phyloP scores from a whole-genome alignment of 176 grass and related monocot species.

The Puya raimondii region DNA sequence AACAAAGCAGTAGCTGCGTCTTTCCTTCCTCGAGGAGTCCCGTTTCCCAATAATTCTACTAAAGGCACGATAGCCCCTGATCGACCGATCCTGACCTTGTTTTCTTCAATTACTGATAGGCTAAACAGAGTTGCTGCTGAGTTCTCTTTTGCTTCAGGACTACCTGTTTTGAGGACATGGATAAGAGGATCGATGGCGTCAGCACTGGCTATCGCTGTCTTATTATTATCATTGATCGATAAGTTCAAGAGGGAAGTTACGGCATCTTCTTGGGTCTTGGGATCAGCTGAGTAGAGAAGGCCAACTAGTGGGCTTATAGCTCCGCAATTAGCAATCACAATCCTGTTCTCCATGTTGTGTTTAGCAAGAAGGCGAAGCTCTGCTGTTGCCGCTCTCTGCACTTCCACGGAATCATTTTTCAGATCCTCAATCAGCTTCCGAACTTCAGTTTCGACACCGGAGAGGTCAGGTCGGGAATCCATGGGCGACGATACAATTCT shows the following conservation, averaged over 20 bases:
- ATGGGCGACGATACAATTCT: constrained; percentile 53
- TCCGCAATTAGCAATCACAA: constrained; percentile 44
- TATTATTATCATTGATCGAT: constrained; percentile 80
- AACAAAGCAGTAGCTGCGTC: constrained; percentile 79
- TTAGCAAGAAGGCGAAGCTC: constrained; percentile 59
- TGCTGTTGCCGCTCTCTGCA: constrained; percentile 35
- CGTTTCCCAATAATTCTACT: constrained; percentile 55
- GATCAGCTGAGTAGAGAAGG: constrained; percentile 61
- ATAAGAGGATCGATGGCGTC: constrained; percentile 64
- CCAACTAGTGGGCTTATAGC: constrained; percentile 53
- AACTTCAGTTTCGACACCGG: constrained; percentile 41
- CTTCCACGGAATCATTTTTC: constrained; percentile 43
- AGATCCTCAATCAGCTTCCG: constrained; percentile 44
- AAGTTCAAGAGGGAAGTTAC: constrained; percentile 73
- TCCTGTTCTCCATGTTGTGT: constrained; percentile 63
- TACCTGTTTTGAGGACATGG: constrained; percentile 57
- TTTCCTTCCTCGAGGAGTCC: constrained; percentile 69
- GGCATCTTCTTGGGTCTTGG: constrained; percentile 54
- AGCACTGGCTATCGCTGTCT: constrained; percentile 51
- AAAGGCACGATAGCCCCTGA: constrained; percentile 63
- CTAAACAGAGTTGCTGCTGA: constrained; percentile 78
- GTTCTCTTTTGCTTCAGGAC: constrained; percentile 74
- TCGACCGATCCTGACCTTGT: constrained; percentile 62
- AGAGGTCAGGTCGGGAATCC: constrained; percentile 54
- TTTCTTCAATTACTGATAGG: constrained; percentile 67